Percentiles rank a stretch among this genome's conserved stretches.
Conservation (phyloP, 257 asterid genomes). For the Oldenlandia corymbosa region DNA sequence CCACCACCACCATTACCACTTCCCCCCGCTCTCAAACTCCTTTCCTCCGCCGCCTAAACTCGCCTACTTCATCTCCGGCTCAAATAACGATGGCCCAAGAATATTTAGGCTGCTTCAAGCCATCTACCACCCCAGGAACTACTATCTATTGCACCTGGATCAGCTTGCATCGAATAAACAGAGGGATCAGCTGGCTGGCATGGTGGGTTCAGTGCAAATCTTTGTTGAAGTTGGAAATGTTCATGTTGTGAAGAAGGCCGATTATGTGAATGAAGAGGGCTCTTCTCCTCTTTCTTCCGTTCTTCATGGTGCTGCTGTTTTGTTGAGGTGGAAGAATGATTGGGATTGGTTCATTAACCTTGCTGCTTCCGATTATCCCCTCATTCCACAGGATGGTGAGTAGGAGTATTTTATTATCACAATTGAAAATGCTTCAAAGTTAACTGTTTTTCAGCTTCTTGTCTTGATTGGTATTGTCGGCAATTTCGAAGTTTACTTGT, state of each 20-base stretch:
- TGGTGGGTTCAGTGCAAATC: slow-evolving; percentile 28
- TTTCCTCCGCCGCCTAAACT: slow-evolving; percentile 28
- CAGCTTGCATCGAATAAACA: slow-evolving; percentile 24
- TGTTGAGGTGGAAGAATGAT: slow-evolving; percentile 32
- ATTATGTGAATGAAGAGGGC: slow-evolving; percentile 31
- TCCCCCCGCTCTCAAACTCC: slow-evolving; percentile 11
- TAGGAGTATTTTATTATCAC: not conserved
- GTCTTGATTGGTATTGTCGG: not conserved
- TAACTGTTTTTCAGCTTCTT: not conserved
- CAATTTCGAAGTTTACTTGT: not conserved
- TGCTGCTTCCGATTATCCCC: slow-evolving; percentile 40
- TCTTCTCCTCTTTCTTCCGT: slow-evolving; percentile 27
- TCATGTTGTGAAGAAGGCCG: slow-evolving; percentile 24
- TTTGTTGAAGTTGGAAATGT: slow-evolving; percentile 36
- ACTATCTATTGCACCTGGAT: slow-evolving; percentile 36
- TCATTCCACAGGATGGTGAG: slow-evolving; percentile 40
- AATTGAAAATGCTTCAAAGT: not conserved
- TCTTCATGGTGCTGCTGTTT: slow-evolving; percentile 39
- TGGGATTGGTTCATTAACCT: slow-evolving; percentile 47
- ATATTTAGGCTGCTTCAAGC: slow-evolving; percentile 35
- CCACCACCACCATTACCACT: slow-evolving; percentile 12
- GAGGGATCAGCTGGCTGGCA: slow-evolving; percentile 24
- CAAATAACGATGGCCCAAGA: slow-evolving; percentile 29
- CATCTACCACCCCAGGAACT: slow-evolving; percentile 38
- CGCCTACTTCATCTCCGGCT: slow-evolving; percentile 37